Percentiles rank a stretch among this genome's conserved stretches.
phyloP scores from a whole-genome alignment of 2,329 filamentous ascomycete genomes.

The Dryadomyces sulphureus region DNA sequence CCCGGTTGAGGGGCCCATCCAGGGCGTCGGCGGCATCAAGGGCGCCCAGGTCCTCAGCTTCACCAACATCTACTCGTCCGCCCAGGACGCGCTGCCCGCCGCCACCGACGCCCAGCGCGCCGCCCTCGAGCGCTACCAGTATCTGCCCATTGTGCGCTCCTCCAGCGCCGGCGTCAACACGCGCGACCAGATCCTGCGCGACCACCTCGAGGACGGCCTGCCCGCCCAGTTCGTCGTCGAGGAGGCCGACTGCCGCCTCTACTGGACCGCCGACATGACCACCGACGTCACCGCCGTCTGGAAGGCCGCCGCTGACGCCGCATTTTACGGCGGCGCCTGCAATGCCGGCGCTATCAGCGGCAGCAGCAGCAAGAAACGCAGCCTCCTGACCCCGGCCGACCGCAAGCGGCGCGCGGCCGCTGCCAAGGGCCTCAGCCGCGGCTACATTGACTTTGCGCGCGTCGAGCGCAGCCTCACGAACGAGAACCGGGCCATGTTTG shows the following conservation, averaged over 20 bases:
- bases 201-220: slow-evolving; percentile 21
- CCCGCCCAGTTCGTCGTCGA: slow-evolving; percentile 35
- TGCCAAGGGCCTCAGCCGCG: neutral
- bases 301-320: slow-evolving; percentile 26
- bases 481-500: neutral
- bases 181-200: slow-evolving; percentile 22
- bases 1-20: slow-evolving; percentile 37
- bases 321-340: slow-evolving; percentile 14
- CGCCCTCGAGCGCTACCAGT: slow-evolving; percentile 5
- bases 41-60: slow-evolving; percentile 23
- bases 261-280: slow-evolving; percentile 33
- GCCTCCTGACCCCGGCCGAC: neutral
- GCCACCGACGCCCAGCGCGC: slow-evolving; percentile 6
- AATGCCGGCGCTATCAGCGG: slow-evolving; percentile 5
- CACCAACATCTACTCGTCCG: slow-evolving; percentile 8
- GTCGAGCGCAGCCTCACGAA: neutral
- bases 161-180: slow-evolving; percentile 18
- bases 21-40: slow-evolving; percentile 51
- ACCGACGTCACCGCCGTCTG: slow-evolving; percentile 29
- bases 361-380: neutral
- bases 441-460: slow-evolving; percentile 1
- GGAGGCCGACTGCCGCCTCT: slow-evolving; percentile 34
- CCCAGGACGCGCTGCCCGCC: slow-evolving; percentile 7
- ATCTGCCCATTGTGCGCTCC: slow-evolving; percentile 6
- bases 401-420: neutral